Conservation (phyloP, 805 yeast genomes). For the Starmerella asiatica region DNA sequence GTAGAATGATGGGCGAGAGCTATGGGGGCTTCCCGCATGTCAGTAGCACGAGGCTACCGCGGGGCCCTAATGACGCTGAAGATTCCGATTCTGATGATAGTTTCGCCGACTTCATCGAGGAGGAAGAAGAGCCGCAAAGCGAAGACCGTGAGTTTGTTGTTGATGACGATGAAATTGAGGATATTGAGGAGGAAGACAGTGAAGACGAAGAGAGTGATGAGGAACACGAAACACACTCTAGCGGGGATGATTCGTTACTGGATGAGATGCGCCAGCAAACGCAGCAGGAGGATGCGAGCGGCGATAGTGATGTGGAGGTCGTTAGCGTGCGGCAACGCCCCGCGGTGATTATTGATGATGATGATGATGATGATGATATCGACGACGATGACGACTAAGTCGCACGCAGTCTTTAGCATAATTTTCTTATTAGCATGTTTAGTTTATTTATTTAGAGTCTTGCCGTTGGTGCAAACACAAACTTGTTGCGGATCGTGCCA, state of each 20-base stretch:
- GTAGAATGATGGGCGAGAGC: too few species aligned
- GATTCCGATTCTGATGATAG: slow-evolving; percentile 5
- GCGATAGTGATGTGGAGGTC: slow-evolving; percentile 8
- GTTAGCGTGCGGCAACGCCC: background rate
- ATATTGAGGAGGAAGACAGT: background rate
- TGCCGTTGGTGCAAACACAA: slow-evolving; percentile 15
- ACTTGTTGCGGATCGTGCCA: slow-evolving; percentile 33
- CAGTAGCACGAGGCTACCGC: too few species aligned
- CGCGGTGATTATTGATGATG: slow-evolving; percentile 4
- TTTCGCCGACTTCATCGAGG: slow-evolving; percentile 1
- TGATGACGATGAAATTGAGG: slow-evolving; percentile 7
- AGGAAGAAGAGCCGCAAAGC: slow-evolving; percentile 8
- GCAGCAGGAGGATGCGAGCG: background rate
- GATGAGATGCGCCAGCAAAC: background rate
- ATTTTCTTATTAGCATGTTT: too few species aligned
- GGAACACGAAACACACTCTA: background rate
- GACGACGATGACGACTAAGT: too few species aligned
- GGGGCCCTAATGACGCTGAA: too few species aligned
- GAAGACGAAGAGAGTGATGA: background rate
- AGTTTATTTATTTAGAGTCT: too few species aligned
- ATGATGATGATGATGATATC: too few species aligned
- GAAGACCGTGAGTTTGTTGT: background rate
- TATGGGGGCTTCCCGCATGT: too few species aligned
- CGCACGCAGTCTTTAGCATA: too few species aligned
- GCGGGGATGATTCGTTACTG: slow-evolving; percentile 8